Base-by-base conservation (phyloP, 169 alveolate species). In the Plasmodium gonderi region DNA sequence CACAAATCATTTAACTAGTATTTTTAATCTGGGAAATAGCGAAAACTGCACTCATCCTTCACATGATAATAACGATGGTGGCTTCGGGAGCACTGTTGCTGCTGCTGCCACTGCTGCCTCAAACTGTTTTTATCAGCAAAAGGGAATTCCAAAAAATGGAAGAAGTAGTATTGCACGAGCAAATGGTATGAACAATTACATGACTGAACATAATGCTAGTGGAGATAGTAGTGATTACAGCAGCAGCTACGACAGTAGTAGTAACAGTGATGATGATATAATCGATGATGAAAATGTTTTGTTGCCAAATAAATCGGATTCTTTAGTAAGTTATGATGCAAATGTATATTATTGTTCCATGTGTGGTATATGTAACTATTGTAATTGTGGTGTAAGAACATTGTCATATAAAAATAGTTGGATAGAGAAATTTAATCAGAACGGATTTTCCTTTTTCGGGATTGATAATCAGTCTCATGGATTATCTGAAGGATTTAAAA, bases 381-480 rank as follows among this genome's bases (percentile, higher is more conserved):
- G 91, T 45, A 82, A 67, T 54, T 82, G 91, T 82, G 91, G 91
- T 26, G 60, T 12, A 20, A 68, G 91, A 45, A 82, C 95, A 33
- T 89, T 93, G 20, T 74, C 91, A 1, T 93, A 95, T 87, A 95
- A 95, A 72, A 95, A 95, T 36, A 91, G 96, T 67, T 95, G 95
- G 92, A 79, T 95, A 8, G 92, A 95, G 42, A 91, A 74, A 51
- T 76, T 95, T 23, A 95, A 95, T 68, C 60, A 93, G 23, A 79
- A 93, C 42, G 93, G 94, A 7, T 95, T 89, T 79, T 85, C 93
- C 0, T 91, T 91, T 51, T 93, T 93, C 42, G 96, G 96, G 0
- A 91, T 95, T 17, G 97, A 95, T 72, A 95, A 80, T 31, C 97
- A 95, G 65, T 93, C 96, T 2, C 95, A 93, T 20, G 97, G 97